Percentiles rank a stretch among this genome's conserved stretches.
phyloP scores from a whole-genome alignment of 192 early-diverging fungal species.

The Coemansia sp. region DNA sequence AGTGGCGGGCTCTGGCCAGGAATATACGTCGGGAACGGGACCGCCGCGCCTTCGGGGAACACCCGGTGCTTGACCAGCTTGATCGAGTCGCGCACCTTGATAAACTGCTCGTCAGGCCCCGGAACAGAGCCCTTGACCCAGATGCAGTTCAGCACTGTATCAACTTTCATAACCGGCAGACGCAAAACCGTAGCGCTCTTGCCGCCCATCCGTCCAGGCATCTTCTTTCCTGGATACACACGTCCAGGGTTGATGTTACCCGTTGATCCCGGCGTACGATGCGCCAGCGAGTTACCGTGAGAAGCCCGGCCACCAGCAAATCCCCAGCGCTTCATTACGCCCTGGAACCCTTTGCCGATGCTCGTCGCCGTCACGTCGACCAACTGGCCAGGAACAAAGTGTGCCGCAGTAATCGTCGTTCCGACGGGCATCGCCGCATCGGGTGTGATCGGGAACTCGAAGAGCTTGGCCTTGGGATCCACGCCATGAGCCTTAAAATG shows the following conservation, averaged over 20 bases:
- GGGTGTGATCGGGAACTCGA: conserved; percentile 79
- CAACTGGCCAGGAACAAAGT: conserved; percentile 95
- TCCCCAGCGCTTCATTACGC: conserved; percentile 96
- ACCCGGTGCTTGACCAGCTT: conserved; percentile 65
- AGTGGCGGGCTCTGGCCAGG: conserved; percentile 45
- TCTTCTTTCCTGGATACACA: conserved; percentile 96
- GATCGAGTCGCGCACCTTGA: conserved; percentile 85
- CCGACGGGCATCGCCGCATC: conserved; percentile 74
- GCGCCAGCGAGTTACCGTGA: conserved; percentile 90
- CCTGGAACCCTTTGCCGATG: conserved; percentile 92
- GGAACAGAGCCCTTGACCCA: conserved; percentile 94
- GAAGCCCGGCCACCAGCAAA: conserved; percentile 90
- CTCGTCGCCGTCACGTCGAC: conserved; percentile 88
- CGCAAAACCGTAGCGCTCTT: conserved; percentile 77
- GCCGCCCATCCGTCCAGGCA: conserved; percentile 95
- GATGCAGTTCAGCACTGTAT: conserved; percentile 79
- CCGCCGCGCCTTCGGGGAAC: conserved; percentile 63
- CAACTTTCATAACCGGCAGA: conserved; percentile 84
- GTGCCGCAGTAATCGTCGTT: conserved; percentile 73
- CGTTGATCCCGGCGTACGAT: conserved; percentile 85
- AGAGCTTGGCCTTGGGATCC: conserved; percentile 73
- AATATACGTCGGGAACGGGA: conserved; percentile 74
- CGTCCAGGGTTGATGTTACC: conserved; percentile 85
- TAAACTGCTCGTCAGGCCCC: conserved; percentile 80
- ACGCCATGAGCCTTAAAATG: conserved; percentile 75